Evolutionary conservation across 2,329 filamentous ascomycete species (phyloP), one percentile per base, ranked within the genome.

Genomic region (Cladosporium sp.): DNA sequence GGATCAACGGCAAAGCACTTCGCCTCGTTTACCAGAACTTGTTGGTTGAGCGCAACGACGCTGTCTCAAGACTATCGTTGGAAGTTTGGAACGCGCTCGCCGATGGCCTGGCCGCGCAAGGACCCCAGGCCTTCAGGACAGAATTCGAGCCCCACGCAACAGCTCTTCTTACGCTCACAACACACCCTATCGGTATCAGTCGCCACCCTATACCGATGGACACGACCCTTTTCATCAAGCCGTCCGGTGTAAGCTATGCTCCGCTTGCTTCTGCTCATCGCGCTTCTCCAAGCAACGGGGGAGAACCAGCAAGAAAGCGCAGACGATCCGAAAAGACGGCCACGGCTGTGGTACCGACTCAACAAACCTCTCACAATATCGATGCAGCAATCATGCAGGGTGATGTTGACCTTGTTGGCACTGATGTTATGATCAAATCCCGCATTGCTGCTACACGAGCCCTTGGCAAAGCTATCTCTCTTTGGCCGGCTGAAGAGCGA

Each of bases 361-460:
- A 86, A 1, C 79, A 85, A 4, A 85, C 90, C n/a, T 87, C 90
- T 1, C 95, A 99, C 78, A 97, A 99, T 76, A 92, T 99, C 21
- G 95, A 99, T 76, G 95, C 93, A 11, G 93, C 96, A 71, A 97
- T 99, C 90, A 93, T 99, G 82, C 91, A 94, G 75, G 95, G 96
- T 60, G 96, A 99, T 73, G 89, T 98, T 56, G 96, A 99, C 74
- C 84, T 99, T 49, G 93, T 99, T 28, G 93, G 95, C 34, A 86
- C 91, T 72, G 95, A 99, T 67, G 89, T 89, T 7, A 87, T 99
- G 77, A 88, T 98, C 58, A 88, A 94, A 67, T 97, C 93, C 8
- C 91, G 94, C 70, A 89, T 96, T n/a, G 91, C 88, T 66, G 92
- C 93, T 14, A 91, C 94, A 23, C 88, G 86, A 73, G 95, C 95